Evolutionary conservation across 805 yeast species (phyloP).

Genomic region (Sugiyamaella mastotermitis): DNA sequence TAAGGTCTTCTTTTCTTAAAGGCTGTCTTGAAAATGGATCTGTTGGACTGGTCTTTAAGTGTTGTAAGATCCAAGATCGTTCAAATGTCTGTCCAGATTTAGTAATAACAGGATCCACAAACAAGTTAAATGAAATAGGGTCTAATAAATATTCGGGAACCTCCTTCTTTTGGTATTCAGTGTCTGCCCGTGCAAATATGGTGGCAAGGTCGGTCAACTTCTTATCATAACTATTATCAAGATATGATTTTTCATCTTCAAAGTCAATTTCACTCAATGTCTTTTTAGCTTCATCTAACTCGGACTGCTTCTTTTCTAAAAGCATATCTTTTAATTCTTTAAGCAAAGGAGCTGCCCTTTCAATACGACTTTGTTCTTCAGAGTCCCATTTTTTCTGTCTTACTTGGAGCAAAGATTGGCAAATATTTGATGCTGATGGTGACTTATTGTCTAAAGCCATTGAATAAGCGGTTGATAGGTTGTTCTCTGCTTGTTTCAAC

Average conservation of each 20-base stretch:
- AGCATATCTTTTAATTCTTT: conserved; percentile 22
- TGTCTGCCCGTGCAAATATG: conserved; percentile 22
- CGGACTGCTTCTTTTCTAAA: conserved; percentile 8
- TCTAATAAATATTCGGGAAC: conserved; percentile 36
- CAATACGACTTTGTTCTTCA: conserved; percentile 21
- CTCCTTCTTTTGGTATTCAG: conserved; percentile 20
- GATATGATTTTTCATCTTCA: conserved; percentile 18
- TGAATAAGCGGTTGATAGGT: conserved; percentile 25
- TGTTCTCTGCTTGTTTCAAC: conserved; percentile 24
- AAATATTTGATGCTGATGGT: conserved; percentile 24
- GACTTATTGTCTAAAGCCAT: conserved; percentile 23
- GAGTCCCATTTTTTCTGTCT: conserved; percentile 23
- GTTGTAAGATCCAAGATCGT: conserved; percentile 33
- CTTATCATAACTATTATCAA: conserved; percentile 15
- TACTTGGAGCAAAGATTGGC: conserved; percentile 22
- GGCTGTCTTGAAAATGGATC: conserved; percentile 40
- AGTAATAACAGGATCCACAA: conserved; percentile 40
- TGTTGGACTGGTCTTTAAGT: conserved; percentile 31
- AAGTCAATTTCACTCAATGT: conserved; percentile 15
- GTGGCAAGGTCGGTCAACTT: conserved; percentile 18
- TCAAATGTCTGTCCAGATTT: conserved; percentile 41
- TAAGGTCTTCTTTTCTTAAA: conserved; percentile 31
- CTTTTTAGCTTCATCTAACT: conserved; percentile 11
- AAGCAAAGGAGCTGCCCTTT: conserved; percentile 19
- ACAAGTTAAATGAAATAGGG: conserved; percentile 37